These are phyloP conservation scores for Coemansia sp. DNA, from an alignment of 192 early-diverging fungal genomes.

Conservation along the genomic window DNA sequence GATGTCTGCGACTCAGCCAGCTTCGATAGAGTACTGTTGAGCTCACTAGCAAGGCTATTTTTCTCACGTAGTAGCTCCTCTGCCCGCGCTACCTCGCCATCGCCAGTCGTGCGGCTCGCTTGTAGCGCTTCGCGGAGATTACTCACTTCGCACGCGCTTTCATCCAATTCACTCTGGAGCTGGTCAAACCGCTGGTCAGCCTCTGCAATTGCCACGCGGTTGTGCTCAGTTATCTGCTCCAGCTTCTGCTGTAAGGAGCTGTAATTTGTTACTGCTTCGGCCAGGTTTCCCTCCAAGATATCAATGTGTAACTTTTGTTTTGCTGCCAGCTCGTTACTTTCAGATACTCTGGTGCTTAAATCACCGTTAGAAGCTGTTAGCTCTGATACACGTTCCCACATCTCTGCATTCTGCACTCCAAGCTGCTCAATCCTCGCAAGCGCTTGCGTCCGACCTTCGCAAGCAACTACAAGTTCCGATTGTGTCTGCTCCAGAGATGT, in stretches of 20 bases:
- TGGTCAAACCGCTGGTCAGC: neutral
- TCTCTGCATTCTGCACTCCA: constrained; percentile 32
- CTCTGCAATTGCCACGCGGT: neutral
- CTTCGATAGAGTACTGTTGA: neutral
- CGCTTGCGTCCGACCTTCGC: constrained; percentile 1
- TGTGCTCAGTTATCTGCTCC: neutral
- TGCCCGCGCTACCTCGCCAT: neutral
- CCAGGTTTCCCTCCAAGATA: constrained; percentile 5
- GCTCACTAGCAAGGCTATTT: neutral
- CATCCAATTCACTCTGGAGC: constrained; percentile 4
- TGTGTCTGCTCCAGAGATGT: constrained; percentile 6
- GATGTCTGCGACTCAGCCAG: constrained; percentile 5
- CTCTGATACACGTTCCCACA: constrained; percentile 44
- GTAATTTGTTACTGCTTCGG: neutral
- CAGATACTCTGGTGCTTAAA: constrained; percentile 6
- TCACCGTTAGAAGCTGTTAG: constrained; percentile 23
- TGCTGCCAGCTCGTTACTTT: constrained; percentile 1
- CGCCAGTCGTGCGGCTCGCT: constrained; percentile 1
- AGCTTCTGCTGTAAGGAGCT: neutral
- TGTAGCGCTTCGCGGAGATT: constrained; percentile 1
- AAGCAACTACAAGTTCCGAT: constrained; percentile 5
- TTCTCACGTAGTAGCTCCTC: neutral
- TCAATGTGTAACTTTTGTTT: constrained; percentile 3
- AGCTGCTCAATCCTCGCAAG: constrained; percentile 21
- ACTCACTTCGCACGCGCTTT: neutral